Conservation (phyloP, 257 asterid genomes). For the Fraxinus americana region DNA sequence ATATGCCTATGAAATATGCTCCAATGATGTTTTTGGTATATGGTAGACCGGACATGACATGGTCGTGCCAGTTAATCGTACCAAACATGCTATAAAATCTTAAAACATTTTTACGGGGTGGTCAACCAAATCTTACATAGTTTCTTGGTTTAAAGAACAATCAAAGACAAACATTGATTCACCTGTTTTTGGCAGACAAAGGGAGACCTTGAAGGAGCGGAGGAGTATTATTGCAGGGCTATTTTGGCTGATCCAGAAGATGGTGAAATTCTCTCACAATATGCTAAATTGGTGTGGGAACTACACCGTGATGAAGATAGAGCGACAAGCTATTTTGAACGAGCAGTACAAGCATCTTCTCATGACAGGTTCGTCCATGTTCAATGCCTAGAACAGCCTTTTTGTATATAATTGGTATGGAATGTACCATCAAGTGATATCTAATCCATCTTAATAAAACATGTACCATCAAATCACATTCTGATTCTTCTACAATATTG, state of each 20-base stretch:
- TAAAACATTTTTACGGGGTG: background rate
- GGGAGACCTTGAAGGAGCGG: conserved; percentile 63
- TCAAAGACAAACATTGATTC: background rate
- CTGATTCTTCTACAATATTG: conserved; percentile 1
- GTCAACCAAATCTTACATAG: background rate
- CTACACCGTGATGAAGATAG: conserved; percentile 59
- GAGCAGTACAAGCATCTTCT: conserved; percentile 67
- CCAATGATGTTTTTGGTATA: background rate
- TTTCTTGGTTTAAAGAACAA: background rate
- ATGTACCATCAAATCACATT: background rate
- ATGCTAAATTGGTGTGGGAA: conserved; percentile 76
- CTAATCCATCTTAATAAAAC: background rate
- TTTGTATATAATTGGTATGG: too few species aligned
- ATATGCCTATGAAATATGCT: background rate
- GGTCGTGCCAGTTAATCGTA: background rate
- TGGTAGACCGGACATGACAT: background rate
- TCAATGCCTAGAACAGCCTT: background rate
- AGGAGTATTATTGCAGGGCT: conserved; percentile 80
- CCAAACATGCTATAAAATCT: background rate
- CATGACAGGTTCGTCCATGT: conserved; percentile 50
- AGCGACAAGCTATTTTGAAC: conserved; percentile 58
- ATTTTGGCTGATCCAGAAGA: conserved; percentile 78
- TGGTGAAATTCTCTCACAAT: conserved; percentile 74
- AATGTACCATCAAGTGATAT: too few species aligned
- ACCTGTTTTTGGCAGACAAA: conserved; percentile 42